phyloP scores from a whole-genome alignment of 352 stramenopile species.

The Hyphochytrium catenoides region DNA sequence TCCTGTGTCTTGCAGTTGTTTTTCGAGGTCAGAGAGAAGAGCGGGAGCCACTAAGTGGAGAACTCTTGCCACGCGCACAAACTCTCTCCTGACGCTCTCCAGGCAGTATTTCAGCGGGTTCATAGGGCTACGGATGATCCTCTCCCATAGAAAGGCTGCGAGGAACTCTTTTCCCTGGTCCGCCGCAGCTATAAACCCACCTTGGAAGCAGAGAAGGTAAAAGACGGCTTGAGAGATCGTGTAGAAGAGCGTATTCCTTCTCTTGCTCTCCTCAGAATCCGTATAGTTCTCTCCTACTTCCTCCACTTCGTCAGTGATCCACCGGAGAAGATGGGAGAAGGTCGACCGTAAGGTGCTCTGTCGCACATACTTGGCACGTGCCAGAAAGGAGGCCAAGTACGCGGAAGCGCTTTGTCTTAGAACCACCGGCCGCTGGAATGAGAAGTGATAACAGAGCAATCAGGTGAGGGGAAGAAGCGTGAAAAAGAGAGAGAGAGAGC shows the following conservation, averaged over 20 bases:
- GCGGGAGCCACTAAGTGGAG: slow-evolving; percentile 15
- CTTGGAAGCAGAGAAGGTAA: slow-evolving; percentile 92
- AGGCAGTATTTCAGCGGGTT: slow-evolving; percentile 30
- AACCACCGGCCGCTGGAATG: slow-evolving; percentile 42
- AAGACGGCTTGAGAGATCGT: slow-evolving; percentile 80
- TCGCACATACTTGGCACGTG: slow-evolving; percentile 74
- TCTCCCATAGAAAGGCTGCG: slow-evolving; percentile 15
- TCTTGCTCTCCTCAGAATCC: slow-evolving; percentile 1
- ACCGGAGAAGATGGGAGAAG: slow-evolving; percentile 74
- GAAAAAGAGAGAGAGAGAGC: no score
- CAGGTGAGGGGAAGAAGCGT: slow-evolving; percentile 4
- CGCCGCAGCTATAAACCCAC: slow-evolving; percentile 48
- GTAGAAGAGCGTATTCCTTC: slow-evolving; percentile 39
- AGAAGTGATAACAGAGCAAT: slow-evolving; percentile 19
- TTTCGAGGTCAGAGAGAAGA: slow-evolving; percentile 3
- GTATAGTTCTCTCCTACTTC: no score
- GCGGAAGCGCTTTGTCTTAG: slow-evolving; percentile 76
- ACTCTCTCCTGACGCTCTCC: slow-evolving; percentile 27
- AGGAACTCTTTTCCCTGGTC: slow-evolving; percentile 18
- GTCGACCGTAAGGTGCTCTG: slow-evolving; percentile 73
- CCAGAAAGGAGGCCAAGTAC: slow-evolving; percentile 88
- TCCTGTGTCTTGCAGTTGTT: slow-evolving; percentile 11
- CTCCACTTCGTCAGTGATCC: slow-evolving; percentile 81
- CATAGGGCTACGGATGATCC: slow-evolving; percentile 17
- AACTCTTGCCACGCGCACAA: slow-evolving; percentile 19